These are phyloP conservation scores for Alternaria novae-zelandiae DNA, from an alignment of 2,329 filamentous ascomycete species.

Conservation along the genomic window DNA sequence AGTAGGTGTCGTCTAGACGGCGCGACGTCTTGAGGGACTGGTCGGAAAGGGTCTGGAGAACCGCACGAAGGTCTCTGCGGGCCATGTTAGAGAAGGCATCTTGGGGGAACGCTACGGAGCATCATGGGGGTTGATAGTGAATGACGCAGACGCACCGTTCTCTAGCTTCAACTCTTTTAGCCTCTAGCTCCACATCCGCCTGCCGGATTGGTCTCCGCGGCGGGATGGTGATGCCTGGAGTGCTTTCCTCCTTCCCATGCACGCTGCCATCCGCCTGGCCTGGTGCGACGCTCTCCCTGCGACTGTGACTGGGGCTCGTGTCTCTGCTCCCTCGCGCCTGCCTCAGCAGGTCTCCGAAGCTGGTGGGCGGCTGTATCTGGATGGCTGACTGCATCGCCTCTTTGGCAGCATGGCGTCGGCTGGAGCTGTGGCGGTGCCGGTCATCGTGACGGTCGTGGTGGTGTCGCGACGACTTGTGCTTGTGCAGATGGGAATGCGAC, in stretches of 20 bases:
- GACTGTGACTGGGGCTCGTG: slow-evolving; percentile 38
- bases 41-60: slow-evolving; percentile 58
- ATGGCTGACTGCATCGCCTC: slow-evolving; percentile 54
- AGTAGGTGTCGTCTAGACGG: slow-evolving; percentile 76
- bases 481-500: slow-evolving; percentile 31
- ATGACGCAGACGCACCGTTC: slow-evolving; percentile 41
- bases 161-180: slow-evolving; percentile 43
- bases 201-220: slow-evolving; percentile 42
- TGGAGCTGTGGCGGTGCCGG: slow-evolving; percentile 38
- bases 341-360: slow-evolving; percentile 53
- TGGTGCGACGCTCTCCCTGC: slow-evolving; percentile 34
- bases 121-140: not conserved
- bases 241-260: slow-evolving; percentile 11
- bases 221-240: slow-evolving; percentile 19
- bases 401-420: slow-evolving; percentile 46
- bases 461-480: slow-evolving; percentile 37
- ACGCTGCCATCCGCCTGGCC: slow-evolving; percentile 13
- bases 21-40: slow-evolving; percentile 69
- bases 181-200: slow-evolving; percentile 50
- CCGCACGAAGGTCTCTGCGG: slow-evolving; percentile 47
- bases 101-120: not conserved
- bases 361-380: slow-evolving; percentile 53
- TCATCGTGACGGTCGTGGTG: slow-evolving; percentile 38
- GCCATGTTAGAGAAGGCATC: slow-evolving; percentile 21
- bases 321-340: slow-evolving; percentile 42